Base-by-base conservation (phyloP, 805 yeast genomes). In the Saccharomycopsis microspora region DNA sequence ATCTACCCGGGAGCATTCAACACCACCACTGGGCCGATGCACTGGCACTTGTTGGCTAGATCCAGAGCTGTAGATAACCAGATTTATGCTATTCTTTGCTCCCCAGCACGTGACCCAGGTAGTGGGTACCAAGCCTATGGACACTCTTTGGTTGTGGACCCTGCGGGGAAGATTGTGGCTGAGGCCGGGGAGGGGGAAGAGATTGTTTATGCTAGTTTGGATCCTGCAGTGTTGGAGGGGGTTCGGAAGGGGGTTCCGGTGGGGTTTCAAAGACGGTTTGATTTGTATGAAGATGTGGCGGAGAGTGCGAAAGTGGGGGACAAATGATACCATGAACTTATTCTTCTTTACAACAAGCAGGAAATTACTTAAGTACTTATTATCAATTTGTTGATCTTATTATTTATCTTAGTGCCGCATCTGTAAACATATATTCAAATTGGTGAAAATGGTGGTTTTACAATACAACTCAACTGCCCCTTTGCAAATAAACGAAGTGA, bases 1-100 rank as follows among this genome's bases (percentile, higher is more conserved):
- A 69, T 80, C 49, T 84, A 82, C 54, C 94, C 94, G 0, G 86
- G 88, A 44, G 94, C 94, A 0, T 84, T 84, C 67, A 84, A 84
- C 66, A 81, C 89, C 5, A 81, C 82, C 10, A 84, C 93, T 0
- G 94, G 94, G 0, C 94, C 94, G 0, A 66, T 80, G 62, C 90
- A 80, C 60, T 84, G 94, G 94, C 83, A 80, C 56, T 68, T 82
- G 49, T 69, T 84, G 51, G 90, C 87, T 1, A 71, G 80, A 51
- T 67, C 86, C 0, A 68, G 93, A 53, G 85, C 90, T 3, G 77
- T 84, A 9, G 94, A 84, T 60, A 84, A 82, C 58, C 83, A 82
- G 60, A 62, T 77, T 10, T 84, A 76, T 53, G 82, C 85, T 3
- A 70, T 90, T 36, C 65, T 86, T 54, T 87, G 96, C 54, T 85